A percentile compares a stretch with the other conserved stretches of the same genome.
These are phyloP conservation scores for Tylopilus orsonianus DNA, from an alignment of 1,284 basidiomycete species.

Conservation along the genomic window DNA sequence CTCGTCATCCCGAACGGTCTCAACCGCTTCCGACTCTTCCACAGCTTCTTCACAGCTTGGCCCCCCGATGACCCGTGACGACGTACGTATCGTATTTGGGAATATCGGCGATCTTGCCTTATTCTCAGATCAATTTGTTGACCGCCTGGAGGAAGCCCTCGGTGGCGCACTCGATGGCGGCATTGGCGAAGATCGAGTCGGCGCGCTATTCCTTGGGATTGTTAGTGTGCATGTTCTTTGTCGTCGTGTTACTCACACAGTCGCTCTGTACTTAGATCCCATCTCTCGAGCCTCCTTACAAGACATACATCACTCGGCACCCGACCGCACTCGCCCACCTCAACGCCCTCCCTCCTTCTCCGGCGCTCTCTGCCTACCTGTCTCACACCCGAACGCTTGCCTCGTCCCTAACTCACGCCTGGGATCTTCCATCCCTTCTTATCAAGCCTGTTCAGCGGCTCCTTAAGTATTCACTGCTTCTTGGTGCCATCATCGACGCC, in stretches of 20 bases:
- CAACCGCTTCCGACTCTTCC: constrained; percentile 41
- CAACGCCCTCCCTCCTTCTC: constrained; percentile 53
- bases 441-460: constrained; percentile 93
- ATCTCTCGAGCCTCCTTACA: constrained; percentile 76
- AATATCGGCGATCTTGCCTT: constrained; percentile 67
- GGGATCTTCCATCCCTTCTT: constrained; percentile 91
- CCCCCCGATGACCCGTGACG: constrained; percentile 69
- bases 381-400: constrained; percentile 67
- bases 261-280: constrained; percentile 54
- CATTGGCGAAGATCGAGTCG: constrained; percentile 71
- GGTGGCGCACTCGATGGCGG: constrained; percentile 45
- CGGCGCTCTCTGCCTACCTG: constrained; percentile 55
- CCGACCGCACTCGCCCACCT: constrained; percentile 75
- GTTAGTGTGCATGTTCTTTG: constrained; percentile 42
- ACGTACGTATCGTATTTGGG: constrained; percentile 65
- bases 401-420: constrained; percentile 79
- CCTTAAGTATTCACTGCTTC: constrained; percentile 88
- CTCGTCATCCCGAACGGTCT: constrained; percentile 36
- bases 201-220: constrained; percentile 71
- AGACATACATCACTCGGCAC: constrained; percentile 86
- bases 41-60: constrained; percentile 39
- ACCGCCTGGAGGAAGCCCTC: constrained; percentile 47
- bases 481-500: constrained; percentile 75
- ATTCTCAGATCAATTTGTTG: constrained; percentile 61
- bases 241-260: constrained; percentile 5